Evolutionary conservation across 1,284 basidiomycete species (phyloP), one percentile per base, ranked within the genome.

Genomic region (Hymenochaete sp.): DNA sequence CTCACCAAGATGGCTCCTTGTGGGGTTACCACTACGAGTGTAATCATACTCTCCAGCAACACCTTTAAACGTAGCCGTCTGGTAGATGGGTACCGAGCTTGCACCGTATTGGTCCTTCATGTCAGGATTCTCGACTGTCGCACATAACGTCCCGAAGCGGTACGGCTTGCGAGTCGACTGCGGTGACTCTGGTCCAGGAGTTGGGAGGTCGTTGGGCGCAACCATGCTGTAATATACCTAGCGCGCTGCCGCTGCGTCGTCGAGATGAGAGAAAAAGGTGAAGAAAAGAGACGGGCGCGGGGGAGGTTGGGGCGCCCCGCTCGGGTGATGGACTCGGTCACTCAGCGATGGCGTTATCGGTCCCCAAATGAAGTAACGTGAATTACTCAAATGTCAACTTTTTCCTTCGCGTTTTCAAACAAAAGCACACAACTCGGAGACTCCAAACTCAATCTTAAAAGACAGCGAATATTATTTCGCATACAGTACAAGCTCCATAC

Each of bases 11-110:
- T 95, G 92, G 53, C 81, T 93, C 56, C 96, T 75, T 3, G 96
- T 98, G 1, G 96, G 96, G 65, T 99, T 99, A 24, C 96, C 96
- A 56, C 87, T 92, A 50, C 96, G 76, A 13, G 88, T 77, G 66
- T 98, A 99, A 66, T 98, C 96, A 62, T 92, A 97, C 56, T 84
- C 75, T 42, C 88, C 89, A 19, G 77, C 77, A 43, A 96, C 70
- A 41, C 96, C 96, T 68, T 98, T 98, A 79, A 99, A 99, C 1
- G 96, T 98, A 16, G 96, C 83, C 1, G 90, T 87, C 70, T 98
- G 93, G 67, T 98, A 98, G 64, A 99, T 98, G 16, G 96, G 96
- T 0, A 96, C 87, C 8, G 84, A 88, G 52, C 87, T 92, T 47
- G 91, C 84, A 32, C 92, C 93, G 62, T 95, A 89, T 67, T 97